Percentiles rank a stretch among this genome's conserved stretches.
Evolutionary conservation across 345 rosid genomes (phyloP).

Genomic region (Gossypium herbaceum): DNA sequence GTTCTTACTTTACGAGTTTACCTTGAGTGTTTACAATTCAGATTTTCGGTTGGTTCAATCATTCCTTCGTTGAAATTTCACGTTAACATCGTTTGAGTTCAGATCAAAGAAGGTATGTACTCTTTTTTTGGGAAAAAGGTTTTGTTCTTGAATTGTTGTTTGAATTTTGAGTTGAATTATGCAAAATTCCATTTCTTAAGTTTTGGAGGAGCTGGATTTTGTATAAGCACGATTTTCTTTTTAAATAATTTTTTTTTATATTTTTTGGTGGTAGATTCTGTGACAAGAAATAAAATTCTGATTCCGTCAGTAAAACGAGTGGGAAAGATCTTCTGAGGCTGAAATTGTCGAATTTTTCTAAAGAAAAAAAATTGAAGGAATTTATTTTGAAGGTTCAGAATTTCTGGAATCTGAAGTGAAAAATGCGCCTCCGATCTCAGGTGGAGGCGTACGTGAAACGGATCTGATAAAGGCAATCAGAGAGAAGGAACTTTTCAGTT

Average conservation of each 20-base stretch:
- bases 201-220: conserved; percentile 20
- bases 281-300: not conserved
- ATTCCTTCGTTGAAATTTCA: conserved; percentile 13
- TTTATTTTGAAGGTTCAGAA: not conserved
- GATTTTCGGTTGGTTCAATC: conserved; percentile 13
- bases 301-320: not conserved
- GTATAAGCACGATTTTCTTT: not conserved
- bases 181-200: conserved; percentile 19
- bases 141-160: conserved; percentile 9
- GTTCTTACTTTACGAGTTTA: not conserved
- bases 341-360: not conserved
- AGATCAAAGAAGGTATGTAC: conserved; percentile 34
- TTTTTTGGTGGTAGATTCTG: conserved; percentile 24
- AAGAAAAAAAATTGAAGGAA: not conserved
- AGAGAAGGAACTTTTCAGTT: conserved; percentile 9
- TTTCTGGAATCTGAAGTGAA: not conserved
- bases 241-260: not conserved
- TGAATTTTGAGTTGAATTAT: conserved; percentile 32
- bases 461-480: conserved; percentile 34
- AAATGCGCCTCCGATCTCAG: conserved; percentile 35
- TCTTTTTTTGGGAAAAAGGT: not conserved
- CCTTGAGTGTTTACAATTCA: not conserved
- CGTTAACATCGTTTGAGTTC: conserved; percentile 18
- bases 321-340: not conserved
- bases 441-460: conserved; percentile 21